A percentile compares a stretch with the other conserved stretches of the same genome.
phyloP scores from a whole-genome alignment of 208 protist species.

The Tritrichomonas foetus region DNA sequence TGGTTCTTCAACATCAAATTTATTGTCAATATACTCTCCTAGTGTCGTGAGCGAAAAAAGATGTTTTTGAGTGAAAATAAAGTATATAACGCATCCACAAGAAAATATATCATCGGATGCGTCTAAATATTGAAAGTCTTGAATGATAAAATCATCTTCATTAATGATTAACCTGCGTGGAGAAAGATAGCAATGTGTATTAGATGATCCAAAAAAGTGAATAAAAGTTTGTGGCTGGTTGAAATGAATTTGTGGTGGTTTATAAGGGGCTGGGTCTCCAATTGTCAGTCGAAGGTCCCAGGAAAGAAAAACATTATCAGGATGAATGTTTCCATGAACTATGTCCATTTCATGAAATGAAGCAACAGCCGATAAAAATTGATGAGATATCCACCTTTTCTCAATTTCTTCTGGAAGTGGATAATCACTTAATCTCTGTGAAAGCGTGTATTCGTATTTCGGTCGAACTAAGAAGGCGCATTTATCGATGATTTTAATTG shows the following conservation, averaged over 20 bases:
- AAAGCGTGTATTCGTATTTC: not conserved
- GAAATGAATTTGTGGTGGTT: not conserved
- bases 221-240: not conserved
- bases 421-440: not conserved
- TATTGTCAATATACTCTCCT: not conserved
- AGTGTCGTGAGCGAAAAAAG: not conserved
- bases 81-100: not conserved
- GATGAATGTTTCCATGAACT: not conserved
- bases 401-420: not conserved
- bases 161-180: not conserved
- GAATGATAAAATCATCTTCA: too few relatives aligned
- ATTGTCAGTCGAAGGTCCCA: not conserved
- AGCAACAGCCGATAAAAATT: not conserved
- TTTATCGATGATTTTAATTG: not conserved
- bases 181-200: not conserved
- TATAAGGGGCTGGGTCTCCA: not conserved
- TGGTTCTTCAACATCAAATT: not conserved
- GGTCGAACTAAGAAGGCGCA: not conserved
- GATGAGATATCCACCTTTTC: not conserved
- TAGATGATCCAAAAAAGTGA: not conserved
- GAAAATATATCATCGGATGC: not conserved
- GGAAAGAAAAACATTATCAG: not conserved
- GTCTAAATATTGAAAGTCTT: not conserved
- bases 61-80: not conserved
- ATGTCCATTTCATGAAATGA: not conserved